phyloP scores from a whole-genome alignment of 2,329 filamentous ascomycete genomes.

The Beauveria bassiana region DNA sequence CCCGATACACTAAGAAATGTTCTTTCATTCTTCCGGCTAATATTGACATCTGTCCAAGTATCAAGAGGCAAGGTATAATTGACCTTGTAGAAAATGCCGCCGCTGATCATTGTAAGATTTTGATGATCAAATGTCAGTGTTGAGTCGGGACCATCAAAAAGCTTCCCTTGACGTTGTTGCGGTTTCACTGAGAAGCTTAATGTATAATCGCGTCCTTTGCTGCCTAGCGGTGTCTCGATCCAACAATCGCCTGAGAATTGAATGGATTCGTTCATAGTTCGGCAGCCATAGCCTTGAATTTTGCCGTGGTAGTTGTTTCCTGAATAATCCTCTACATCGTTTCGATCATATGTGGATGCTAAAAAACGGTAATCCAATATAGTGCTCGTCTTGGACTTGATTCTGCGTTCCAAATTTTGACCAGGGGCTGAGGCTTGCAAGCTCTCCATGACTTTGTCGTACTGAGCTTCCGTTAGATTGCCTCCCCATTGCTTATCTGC shows the following conservation, averaged over 20 bases:
- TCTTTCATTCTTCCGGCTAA: neutral
- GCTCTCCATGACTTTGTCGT: constrained; percentile 13
- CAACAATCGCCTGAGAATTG: constrained; percentile 29
- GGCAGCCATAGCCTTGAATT: constrained; percentile 17
- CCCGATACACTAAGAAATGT: neutral
- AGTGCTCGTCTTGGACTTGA: constrained; percentile 12
- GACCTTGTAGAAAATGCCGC: constrained; percentile 11
- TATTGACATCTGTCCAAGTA: constrained; percentile 13
- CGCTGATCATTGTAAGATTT: constrained; percentile 12
- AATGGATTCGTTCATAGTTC: constrained; percentile 23
- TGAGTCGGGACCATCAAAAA: constrained; percentile 13
- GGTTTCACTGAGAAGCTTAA: constrained; percentile 35
- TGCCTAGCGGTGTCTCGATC: constrained; percentile 38
- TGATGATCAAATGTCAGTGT: constrained; percentile 8
- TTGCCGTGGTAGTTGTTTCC: constrained; percentile 16
- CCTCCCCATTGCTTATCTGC: constrained; percentile 21
- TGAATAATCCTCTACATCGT: constrained; percentile 13
- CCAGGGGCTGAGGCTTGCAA: constrained; percentile 16
- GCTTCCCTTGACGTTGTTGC: constrained; percentile 6
- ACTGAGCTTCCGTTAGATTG: constrained; percentile 11
- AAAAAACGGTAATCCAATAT: constrained; percentile 17
- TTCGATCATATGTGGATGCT: constrained; percentile 20
- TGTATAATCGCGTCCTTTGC: constrained; percentile 50
- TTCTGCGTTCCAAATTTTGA: constrained; percentile 18
- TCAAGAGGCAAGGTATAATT: constrained; percentile 12